Evolutionary conservation across 139 green algal species (phyloP).

Genomic region (Picocystis salinarum): DNA sequence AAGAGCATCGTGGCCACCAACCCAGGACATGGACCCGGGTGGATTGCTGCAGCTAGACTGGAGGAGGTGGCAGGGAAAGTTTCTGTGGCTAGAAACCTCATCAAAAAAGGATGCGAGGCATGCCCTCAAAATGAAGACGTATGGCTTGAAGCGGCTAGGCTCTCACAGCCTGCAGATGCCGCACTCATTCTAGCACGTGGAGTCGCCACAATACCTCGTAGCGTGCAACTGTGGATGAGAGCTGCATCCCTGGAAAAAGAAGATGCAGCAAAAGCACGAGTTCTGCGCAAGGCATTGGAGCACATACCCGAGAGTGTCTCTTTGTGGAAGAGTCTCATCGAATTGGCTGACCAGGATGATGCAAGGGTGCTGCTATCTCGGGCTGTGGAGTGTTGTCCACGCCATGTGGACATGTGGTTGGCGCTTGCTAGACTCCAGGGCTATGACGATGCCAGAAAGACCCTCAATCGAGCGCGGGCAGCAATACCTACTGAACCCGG

Average conservation of each 20-base stretch:
- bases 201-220: slow-evolving; percentile 52
- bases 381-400: slow-evolving; percentile 78
- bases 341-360: slow-evolving; percentile 80
- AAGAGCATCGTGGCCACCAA: slow-evolving; percentile 93
- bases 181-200: slow-evolving; percentile 75
- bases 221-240: slow-evolving; percentile 12
- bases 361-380: slow-evolving; percentile 56
- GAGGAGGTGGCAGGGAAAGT: slow-evolving; percentile 51
- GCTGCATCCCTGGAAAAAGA: slow-evolving; percentile 51
- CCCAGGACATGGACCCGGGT: slow-evolving; percentile 83
- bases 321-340: slow-evolving; percentile 94
- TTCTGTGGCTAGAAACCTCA: slow-evolving; percentile 29
- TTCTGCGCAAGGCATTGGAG: slow-evolving; percentile 80
- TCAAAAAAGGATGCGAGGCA: slow-evolving; percentile 71
- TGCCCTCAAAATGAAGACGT: slow-evolving; percentile 90
- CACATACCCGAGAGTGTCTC: slow-evolving; percentile 57
- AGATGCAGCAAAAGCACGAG: slow-evolving; percentile 52
- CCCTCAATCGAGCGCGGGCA: slow-evolving; percentile 78
- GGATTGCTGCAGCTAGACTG: slow-evolving; percentile 80
- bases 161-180: slow-evolving; percentile 49
- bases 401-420: slow-evolving; percentile 93
- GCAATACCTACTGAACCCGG: slow-evolving; percentile 68
- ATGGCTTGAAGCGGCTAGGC: slow-evolving; percentile 83
- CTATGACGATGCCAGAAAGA: slow-evolving; percentile 5
- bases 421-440: slow-evolving; percentile 61